Percentiles rank a stretch among this genome's conserved stretches.
Conservation (phyloP, 2,329 filamentous ascomycete species). For the Sporothrix curviconia region DNA sequence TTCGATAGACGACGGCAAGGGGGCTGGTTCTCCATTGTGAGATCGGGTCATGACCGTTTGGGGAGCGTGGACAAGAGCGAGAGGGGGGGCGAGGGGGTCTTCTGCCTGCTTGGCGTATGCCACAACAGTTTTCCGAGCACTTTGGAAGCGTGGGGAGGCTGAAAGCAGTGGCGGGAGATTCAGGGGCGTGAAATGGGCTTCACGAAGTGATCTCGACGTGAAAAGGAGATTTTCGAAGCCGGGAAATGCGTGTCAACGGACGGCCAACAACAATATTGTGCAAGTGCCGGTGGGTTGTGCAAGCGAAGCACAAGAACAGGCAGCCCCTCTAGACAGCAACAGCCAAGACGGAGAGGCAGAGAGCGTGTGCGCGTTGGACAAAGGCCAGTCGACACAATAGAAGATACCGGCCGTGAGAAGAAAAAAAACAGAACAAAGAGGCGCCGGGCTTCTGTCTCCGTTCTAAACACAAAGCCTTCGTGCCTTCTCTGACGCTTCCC, state of each 20-base stretch:
- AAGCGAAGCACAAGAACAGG: neutral
- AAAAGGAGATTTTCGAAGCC: neutral
- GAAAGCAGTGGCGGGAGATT: too few relatives aligned
- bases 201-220: neutral
- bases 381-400: neutral
- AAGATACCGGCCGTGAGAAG: neutral
- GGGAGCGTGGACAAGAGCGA: neutral
- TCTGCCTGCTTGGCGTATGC: too few relatives aligned
- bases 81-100: too few relatives aligned
- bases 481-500: constrained; percentile 3
- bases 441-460: neutral
- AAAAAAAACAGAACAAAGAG: neutral
- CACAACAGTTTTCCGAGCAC: too few relatives aligned
- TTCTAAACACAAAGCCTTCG: neutral
- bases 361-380: neutral
- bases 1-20: constrained; percentile 27
- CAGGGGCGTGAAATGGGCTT: neutral
- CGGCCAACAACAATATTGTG: too few relatives aligned
- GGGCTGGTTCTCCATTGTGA: constrained; percentile 18
- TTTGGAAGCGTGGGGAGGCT: too few relatives aligned
- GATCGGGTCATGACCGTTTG: constrained; percentile 5
- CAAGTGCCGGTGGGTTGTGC: neutral
- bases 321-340: too few relatives aligned
- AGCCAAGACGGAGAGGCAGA: neutral
- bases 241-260: too few relatives aligned